phyloP scores from a whole-genome alignment of 2,329 filamentous ascomycete species.

The Sphaerulina populicola region DNA sequence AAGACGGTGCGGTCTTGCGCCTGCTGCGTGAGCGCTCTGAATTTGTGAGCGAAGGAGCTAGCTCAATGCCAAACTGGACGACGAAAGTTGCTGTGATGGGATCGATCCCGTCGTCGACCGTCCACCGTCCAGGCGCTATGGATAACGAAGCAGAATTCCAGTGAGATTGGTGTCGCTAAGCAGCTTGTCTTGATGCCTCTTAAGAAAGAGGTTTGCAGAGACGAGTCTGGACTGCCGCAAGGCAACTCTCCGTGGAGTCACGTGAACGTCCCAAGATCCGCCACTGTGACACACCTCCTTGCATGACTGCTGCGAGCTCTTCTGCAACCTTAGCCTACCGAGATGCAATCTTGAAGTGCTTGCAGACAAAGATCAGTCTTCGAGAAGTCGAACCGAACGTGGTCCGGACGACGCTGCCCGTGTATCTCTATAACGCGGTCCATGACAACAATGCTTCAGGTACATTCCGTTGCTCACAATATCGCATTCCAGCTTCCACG shows the following conservation, averaged over 20 bases:
- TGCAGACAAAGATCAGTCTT: conserved; percentile 9
- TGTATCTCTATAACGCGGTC: conserved; percentile 11
- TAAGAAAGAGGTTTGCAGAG: too few relatives aligned
- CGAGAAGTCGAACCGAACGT: conserved; percentile 11
- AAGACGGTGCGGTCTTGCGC: too few relatives aligned
- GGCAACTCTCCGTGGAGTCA: background rate
- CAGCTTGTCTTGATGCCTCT: too few relatives aligned
- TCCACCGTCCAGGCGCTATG: too few relatives aligned
- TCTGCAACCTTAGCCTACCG: conserved; percentile 20
- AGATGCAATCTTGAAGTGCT: conserved; percentile 15
- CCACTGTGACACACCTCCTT: conserved; percentile 15
- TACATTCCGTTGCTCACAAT: conserved; percentile 23
- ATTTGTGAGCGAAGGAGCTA: too few relatives aligned
- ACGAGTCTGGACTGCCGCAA: background rate
- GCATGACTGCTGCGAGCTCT: conserved; percentile 20
- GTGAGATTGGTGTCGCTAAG: too few relatives aligned
- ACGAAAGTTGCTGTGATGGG: too few relatives aligned
- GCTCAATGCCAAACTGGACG: too few relatives aligned
- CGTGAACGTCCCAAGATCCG: background rate
- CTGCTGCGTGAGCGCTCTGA: too few relatives aligned
- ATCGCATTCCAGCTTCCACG: conserved; percentile 23
- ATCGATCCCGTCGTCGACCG: too few relatives aligned
- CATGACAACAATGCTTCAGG: conserved; percentile 26
- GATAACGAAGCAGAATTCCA: too few relatives aligned
- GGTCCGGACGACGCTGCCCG: conserved; percentile 8